phyloP scores from a whole-genome alignment of 2,329 filamentous ascomycete genomes.

The Thelonectria blattea region DNA sequence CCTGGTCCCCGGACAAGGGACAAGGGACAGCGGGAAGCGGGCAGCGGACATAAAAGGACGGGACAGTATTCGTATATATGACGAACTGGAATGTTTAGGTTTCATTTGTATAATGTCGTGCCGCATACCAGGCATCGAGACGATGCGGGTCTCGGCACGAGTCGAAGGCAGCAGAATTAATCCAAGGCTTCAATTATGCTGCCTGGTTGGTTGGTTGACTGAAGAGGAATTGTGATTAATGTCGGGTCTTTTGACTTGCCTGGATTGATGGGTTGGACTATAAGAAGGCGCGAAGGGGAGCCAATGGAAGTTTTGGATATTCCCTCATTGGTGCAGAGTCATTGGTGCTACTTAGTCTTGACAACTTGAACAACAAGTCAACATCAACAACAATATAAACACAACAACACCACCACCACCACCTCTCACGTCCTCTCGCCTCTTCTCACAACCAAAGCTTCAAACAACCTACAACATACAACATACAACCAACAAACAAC shows the following conservation, averaged over 20 bases:
- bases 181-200: slow-evolving; percentile 8
- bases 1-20: not conserved
- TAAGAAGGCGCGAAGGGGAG: slow-evolving; percentile 4
- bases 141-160: not conserved
- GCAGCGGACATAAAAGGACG: too few relatives aligned
- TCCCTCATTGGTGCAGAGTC: not conserved
- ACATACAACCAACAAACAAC: not conserved
- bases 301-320: not conserved
- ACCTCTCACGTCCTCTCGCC: not conserved
- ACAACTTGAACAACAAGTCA: too few relatives aligned
- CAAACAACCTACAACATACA: not conserved
- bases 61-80: not conserved
- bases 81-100: not conserved
- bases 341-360: not conserved
- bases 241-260: not conserved
- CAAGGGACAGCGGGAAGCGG: not conserved
- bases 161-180: slow-evolving; percentile 16
- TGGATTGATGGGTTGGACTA: slow-evolving; percentile 8
- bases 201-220: slow-evolving; percentile 3
- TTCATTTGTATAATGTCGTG: not conserved
- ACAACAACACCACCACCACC: too few relatives aligned
- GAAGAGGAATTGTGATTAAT: not conserved
- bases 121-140: not conserved
- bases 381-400: not conserved
- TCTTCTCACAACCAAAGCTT: too few relatives aligned